Base-by-base conservation (phyloP, 352 stramenopile genomes). In the Globisporangium lucens region DNA sequence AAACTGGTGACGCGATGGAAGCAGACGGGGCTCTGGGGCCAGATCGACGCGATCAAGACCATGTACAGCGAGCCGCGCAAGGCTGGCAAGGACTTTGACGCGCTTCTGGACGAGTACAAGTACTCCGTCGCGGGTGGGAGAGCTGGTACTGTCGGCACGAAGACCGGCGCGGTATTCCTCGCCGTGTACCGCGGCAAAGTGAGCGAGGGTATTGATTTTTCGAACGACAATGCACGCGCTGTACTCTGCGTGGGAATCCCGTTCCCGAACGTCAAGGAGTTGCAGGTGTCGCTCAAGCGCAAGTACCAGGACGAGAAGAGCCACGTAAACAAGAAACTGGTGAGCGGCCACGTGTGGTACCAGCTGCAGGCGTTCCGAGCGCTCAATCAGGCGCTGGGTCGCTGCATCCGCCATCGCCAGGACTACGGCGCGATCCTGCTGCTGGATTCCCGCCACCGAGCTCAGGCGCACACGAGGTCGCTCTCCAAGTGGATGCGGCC, bases 171-270 rank as follows among this genome's bases (percentile, higher is more conserved):
- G 1, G 85, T 99, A 13, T 94, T 99, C 59, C 89, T 99, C 66
- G 97, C 96, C 1, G 97, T 99, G 2, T 99, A 98, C 80, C 85
- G 98, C 20, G 98, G 98, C 43, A 99, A 99, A 81, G 97, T 99
- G 43, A 98, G 89, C 67, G 98, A 99, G 75, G 97, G 97, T 29
- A 98, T 99, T 57, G 98, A 99, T 77, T 99, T 99, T 72, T 93
- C 88, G 13, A 97, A 99, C 77, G 85, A 98, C 43, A 98, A 98
- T 71, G 98, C 96, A 9, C 85, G 98, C 36, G 89, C 89, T 20
- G 98, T 99, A 13, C 80, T 99, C 20, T 97, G 99, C n/a, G 98
- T 98, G 24, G 98, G 98, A 2, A 95, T 99, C 49, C 98, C 98
- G n/a, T 99, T 98, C 79, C 93, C 98, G 12, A 98, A 93, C 20